Base-by-base conservation (phyloP, 2,329 filamentous ascomycete genomes). In the Aspergillus sp. region DNA sequence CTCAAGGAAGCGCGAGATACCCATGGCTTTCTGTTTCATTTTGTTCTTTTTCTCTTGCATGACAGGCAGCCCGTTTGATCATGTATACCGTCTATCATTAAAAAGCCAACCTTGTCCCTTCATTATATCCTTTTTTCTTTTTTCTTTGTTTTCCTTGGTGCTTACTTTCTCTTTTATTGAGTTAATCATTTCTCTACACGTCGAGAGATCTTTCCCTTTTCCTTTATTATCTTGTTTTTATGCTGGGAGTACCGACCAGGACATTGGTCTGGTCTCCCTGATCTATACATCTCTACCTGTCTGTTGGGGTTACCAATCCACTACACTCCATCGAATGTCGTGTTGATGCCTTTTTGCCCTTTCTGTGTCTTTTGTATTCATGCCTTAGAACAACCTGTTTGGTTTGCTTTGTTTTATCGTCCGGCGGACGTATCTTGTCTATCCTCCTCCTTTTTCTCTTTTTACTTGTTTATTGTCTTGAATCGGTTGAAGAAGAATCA, bases 71-170 rank as follows among this genome's bases (percentile, higher is more conserved):
- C 19, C 42, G 35, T 47, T 43, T 42, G 51, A 48, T 51, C 51
- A 46, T 50, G 46, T 50, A 41, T 43, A 51, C 50, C 32, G 45
- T 55, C 51, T 46, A 51, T 56, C 27, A 28, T 48, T 48, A 40
- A 34, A 9, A 46, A 43, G 9, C 41, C 42, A 12, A 43, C 41
- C 42, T 41, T 44, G 45, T 50, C 45, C 50, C 44, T 36, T 42
- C 47, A 44, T 49, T 52, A 46, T 47, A 42, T 28, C 32, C 45
- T 33, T 36, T 34, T 44, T 32, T 45, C 10, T 34, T 46, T 45
- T 27, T 41, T 19, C 32, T 33, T 9, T 35, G 27, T 40, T 43
- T 5, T n/a, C 35, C 41, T 19, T 29, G 19, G 19, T 19, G 28
- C 32, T 33, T 9, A 35, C 29, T 40, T 43, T 5, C 12, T 32